Evolutionary conservation across 2,329 filamentous ascomycete genomes (phyloP).

Genomic region (Amylocarpus encephaloides): DNA sequence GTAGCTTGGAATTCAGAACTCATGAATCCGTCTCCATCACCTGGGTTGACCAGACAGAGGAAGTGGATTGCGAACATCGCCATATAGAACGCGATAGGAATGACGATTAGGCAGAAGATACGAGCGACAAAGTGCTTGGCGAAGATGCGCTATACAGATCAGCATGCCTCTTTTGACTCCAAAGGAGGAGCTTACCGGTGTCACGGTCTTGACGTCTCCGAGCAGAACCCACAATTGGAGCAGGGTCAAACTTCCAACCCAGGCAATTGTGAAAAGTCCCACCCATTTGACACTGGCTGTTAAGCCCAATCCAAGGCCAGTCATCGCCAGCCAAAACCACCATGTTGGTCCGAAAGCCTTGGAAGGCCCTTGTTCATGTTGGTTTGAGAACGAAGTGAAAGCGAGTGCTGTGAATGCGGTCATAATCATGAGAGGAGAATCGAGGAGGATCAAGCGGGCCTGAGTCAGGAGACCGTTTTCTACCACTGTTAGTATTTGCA

Average conservation of each 20-base stretch:
- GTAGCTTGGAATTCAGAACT: conserved; percentile 98
- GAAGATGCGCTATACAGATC: conserved; percentile 59
- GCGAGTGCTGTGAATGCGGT: conserved; percentile 86
- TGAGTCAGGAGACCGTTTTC: conserved; percentile 96
- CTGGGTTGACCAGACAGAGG: conserved; percentile 83
- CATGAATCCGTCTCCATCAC: conserved; percentile 98
- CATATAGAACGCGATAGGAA: conserved; percentile 87
- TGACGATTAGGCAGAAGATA: conserved; percentile 82
- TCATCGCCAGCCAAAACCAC: conserved; percentile 96
- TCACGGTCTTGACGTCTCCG: conserved; percentile 80
- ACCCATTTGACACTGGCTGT: conserved; percentile 99
- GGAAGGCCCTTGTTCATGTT: conserved; percentile 84
- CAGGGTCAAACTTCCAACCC: conserved; percentile 86
- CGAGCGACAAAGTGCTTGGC: conserved; percentile 92
- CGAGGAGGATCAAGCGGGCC: conserved; percentile 89
- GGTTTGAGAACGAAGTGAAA: conserved; percentile 91
- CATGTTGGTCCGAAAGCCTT: conserved; percentile 84
- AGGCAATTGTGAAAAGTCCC: conserved; percentile 95
- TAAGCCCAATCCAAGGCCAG: conserved; percentile 79
- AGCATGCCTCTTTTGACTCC: conserved; percentile 14
- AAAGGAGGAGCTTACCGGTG: conserved; percentile 49
- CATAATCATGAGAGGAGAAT: conserved; percentile 88
- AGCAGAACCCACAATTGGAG: conserved; percentile 93
- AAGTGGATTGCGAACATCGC: conserved; percentile 98
- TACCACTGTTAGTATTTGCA: conserved; percentile 35